Conservation (phyloP, 306 rosid species). For the Pyrus communis region DNA sequence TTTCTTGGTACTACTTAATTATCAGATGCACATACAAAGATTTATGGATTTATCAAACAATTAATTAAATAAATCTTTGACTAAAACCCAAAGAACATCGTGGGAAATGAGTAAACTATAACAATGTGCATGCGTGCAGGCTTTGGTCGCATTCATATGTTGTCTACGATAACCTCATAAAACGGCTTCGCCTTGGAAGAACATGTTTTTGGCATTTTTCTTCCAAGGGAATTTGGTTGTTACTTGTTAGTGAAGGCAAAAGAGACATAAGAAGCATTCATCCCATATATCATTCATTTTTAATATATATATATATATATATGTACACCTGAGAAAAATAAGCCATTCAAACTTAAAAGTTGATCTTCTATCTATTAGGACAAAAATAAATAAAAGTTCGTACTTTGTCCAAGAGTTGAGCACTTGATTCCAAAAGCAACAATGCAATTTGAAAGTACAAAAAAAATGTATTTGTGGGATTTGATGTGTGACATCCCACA, state of each 20-base stretch:
- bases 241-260: neutral
- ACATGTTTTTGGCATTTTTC: neutral
- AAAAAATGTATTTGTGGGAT: neutral
- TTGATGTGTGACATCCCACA: too few species aligned
- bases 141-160: neutral
- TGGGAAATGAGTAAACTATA: neutral
- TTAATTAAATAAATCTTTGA: conserved; percentile 5
- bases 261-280: neutral
- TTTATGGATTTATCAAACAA: conserved; percentile 1
- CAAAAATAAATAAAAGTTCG: neutral
- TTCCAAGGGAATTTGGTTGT: neutral
- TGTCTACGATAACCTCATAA: neutral
- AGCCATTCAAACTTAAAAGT: neutral
- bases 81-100: neutral
- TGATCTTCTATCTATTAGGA: neutral
- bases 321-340: neutral
- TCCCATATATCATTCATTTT: neutral
- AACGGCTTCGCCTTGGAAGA: conserved; percentile 6
- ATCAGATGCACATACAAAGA: neutral
- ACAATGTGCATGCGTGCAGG: neutral
- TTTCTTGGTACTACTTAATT: neutral
- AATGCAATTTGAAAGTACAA: neutral
- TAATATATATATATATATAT: neutral
- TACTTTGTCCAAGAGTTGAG: neutral
- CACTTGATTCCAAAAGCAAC: neutral